Evolutionary conservation across 306 rosid genomes (phyloP).

Genomic region (Chamaecrista fasciculata): DNA sequence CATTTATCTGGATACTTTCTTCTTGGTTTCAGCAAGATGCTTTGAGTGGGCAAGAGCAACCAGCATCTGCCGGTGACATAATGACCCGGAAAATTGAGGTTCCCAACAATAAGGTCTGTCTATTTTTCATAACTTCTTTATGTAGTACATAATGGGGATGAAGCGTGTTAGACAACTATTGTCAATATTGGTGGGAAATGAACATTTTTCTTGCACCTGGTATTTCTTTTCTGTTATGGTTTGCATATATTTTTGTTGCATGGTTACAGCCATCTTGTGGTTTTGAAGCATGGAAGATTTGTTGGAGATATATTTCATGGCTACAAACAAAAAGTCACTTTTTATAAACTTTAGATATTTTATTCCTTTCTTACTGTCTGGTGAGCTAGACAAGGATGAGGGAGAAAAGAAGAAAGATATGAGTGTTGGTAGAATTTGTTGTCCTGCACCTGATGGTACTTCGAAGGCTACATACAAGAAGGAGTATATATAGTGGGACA

Average conservation of each 20-base stretch:
- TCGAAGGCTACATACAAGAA: neutral
- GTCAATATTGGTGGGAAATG: neutral
- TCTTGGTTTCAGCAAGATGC: conserved; percentile 44
- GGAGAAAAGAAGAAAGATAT: too few relatives aligned
- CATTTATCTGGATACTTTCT: neutral
- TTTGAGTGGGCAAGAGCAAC: conserved; percentile 35
- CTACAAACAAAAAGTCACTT: too few relatives aligned
- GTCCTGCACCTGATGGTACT: neutral
- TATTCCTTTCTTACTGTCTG: neutral
- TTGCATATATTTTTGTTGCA: neutral
- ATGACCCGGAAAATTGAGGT: conserved; percentile 68
- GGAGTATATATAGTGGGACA: neutral
- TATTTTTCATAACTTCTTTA: neutral
- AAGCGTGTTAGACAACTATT: neutral
- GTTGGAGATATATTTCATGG: too few relatives aligned
- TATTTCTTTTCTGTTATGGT: neutral
- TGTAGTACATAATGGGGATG: neutral
- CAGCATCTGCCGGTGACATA: conserved; percentile 37
- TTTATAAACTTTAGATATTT: too few relatives aligned
- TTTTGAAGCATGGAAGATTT: neutral
- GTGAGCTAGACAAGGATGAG: neutral
- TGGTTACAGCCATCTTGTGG: neutral
- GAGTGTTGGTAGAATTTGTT: neutral
- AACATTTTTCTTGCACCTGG: conserved; percentile 1
- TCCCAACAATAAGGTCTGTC: conserved; percentile 84